phyloP scores from a whole-genome alignment of 352 stramenopile species.

The Phytophthora pseudosyringae region DNA sequence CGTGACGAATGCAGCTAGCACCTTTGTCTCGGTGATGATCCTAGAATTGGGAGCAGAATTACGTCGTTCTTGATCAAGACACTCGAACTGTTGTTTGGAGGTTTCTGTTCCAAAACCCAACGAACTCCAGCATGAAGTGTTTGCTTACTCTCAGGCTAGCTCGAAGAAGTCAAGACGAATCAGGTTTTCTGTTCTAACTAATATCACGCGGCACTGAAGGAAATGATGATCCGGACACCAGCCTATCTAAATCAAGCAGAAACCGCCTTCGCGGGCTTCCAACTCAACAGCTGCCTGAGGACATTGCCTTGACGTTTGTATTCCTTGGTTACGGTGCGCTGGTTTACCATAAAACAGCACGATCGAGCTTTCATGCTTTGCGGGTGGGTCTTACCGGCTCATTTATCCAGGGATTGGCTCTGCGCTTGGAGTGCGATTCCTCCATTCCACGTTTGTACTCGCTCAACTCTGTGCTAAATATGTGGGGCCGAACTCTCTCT shows the following conservation, averaged over 20 bases:
- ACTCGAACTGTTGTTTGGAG: too few relatives aligned
- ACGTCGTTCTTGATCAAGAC: too few relatives aligned
- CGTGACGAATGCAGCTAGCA: too few relatives aligned
- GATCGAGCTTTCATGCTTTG: slow-evolving; percentile 24
- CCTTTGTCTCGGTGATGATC: too few relatives aligned
- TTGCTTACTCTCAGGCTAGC: too few relatives aligned
- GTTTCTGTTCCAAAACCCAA: too few relatives aligned
- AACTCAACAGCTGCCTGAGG: slow-evolving; percentile 1
- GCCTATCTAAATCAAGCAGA: not conserved
- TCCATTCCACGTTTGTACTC: slow-evolving; percentile 23
- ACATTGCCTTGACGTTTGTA: slow-evolving; percentile 11
- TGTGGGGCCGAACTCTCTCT: slow-evolving; percentile 19
- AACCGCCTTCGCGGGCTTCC: slow-evolving; percentile 1
- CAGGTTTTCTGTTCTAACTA: not conserved
- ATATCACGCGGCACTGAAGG: too few relatives aligned
- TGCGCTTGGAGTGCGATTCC: not conserved
- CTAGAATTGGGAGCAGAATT: too few relatives aligned
- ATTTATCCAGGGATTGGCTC: slow-evolving; percentile 31
- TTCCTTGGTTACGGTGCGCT: not conserved
- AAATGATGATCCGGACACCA: too few relatives aligned
- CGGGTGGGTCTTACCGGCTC: slow-evolving; percentile 3
- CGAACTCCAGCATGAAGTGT: too few relatives aligned
- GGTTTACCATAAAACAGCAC: slow-evolving; percentile 7
- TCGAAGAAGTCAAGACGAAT: not conserved
- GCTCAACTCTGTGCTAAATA: slow-evolving; percentile 2